Evolutionary conservation across 306 rosid species (phyloP), one percentile per base, ranked within the genome.

Genomic region (Lathyrus oleraceus): DNA sequence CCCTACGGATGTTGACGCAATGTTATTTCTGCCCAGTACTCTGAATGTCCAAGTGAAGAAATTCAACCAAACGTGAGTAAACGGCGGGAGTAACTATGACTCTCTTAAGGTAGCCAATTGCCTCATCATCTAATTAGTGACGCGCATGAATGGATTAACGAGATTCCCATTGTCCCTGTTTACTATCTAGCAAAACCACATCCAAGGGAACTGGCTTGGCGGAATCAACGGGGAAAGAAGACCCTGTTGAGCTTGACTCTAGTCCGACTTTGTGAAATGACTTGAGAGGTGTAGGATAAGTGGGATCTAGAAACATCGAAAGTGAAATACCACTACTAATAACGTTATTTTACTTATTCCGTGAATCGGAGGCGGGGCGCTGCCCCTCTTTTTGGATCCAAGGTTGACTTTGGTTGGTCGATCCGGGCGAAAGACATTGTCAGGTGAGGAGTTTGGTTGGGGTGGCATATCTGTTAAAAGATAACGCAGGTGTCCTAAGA

Each of bases 81-180:
- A 68, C 74, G 56, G 42, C 53, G 76, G 83, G 86, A 78, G 83
- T 84, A 84, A 81, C 82, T 85, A 85, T 71, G 82, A 85, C 86
- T 83, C 88, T 84, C 80, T 84, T 84, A 80, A 75, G 84, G 88
- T 84, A 84, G 87, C 89, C 86, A 83, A 86, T 81, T 81, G 90
- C 84, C 90, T 83, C 81, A 78, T 81, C 87, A 82, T 84, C 87
- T 75, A 87, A 82, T 87, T 87, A 87, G 92, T 82, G 86, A 84
- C 78, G 81, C 84, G 86, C 84, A 84, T 84, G 89, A 87, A 84
- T 87, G 83, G 87, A 80, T 84, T 87, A 84, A 87, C 70, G 61
- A 82, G 89, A 87, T 84, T 79, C 81, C 67, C 76, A 71, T 28
- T 53, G 66, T 65, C 66, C 72, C 28, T 65, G 48, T 73, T 39